Evolutionary conservation across 2,329 filamentous ascomycete genomes (phyloP).

Genomic region (Xylaria sp.): DNA sequence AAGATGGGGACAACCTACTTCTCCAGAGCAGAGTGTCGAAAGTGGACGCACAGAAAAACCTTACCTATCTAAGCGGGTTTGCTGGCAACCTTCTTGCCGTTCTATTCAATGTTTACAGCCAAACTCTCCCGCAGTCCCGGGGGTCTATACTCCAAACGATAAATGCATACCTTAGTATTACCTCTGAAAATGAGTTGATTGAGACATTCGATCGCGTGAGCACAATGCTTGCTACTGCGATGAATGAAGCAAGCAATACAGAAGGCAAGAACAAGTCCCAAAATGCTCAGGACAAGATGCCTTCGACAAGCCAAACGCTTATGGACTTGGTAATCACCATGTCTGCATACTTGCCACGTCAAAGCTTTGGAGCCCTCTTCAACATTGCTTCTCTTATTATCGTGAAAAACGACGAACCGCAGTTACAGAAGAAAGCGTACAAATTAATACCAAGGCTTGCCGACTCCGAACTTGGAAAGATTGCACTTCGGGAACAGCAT

Average conservation of each 20-base stretch:
- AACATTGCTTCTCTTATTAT: conserved; percentile 87
- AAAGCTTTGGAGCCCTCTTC: conserved; percentile 87
- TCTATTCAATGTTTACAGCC: conserved; percentile 98
- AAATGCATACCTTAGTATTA: conserved; percentile 93
- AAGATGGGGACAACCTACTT: conserved; percentile 76
- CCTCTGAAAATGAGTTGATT: conserved; percentile 79
- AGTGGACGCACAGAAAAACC: conserved; percentile 78
- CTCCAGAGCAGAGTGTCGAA: conserved; percentile 83
- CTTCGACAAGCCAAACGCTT: conserved; percentile 91
- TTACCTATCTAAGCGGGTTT: conserved; percentile 82
- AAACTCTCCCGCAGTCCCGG: conserved; percentile 91
- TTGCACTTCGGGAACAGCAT: conserved; percentile 80
- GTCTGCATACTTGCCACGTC: conserved; percentile 88
- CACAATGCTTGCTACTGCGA: conserved; percentile 79
- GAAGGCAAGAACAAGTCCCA: conserved; percentile 71
- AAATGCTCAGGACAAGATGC: conserved; percentile 75
- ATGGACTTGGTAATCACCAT: conserved; percentile 98
- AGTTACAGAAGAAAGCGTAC: conserved; percentile 98
- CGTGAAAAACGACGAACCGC: conserved; percentile 83
- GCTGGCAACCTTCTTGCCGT: conserved; percentile 92
- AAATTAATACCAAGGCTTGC: conserved; percentile 94
- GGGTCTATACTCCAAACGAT: conserved; percentile 93
- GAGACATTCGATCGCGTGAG: conserved; percentile 91
- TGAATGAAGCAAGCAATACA: conserved; percentile 67
- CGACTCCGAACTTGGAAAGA: conserved; percentile 79